Evolutionary conservation across 2,329 filamentous ascomycete species (phyloP), one percentile per base, ranked within the genome.

Genomic region (Xylariaceae sp.): DNA sequence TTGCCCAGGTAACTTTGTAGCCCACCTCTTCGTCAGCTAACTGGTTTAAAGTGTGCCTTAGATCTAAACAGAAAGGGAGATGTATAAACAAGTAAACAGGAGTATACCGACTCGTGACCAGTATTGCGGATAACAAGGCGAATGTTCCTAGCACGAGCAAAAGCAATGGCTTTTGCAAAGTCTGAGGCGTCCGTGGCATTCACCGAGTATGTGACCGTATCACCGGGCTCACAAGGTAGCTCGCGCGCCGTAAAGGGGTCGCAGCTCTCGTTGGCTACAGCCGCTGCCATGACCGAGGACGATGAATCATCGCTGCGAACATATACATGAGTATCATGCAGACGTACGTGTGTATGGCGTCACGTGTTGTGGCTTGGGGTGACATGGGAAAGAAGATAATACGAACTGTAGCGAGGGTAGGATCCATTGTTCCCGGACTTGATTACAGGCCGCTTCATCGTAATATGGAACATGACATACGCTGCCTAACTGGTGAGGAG

Each of bases 121-220:
- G 50, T 53, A n/a, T 48, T 53, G 8, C 36, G 36, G 11, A 53
- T 39, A 3, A 43, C 36, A 6, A 53, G 18, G 9, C 50, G 50
- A 7, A 53, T 37, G 3, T 53, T 53, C 10, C 35, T 21, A 1
- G 23, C 7, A 11, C 18, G 11, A 6, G 50, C 43, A 13, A 53
- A 53, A 3, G n/a, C 16, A 11, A 48, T n/a, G 1, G 42, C 24
- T 18, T 40, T 33, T 2, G 11, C 21, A 13, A 35, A 42, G 32
- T 53, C 26, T 2, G 13, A 16, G 2, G 30, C 21, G 2, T 13
- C 5, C 13, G 43, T 37, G 3, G 42, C 50, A 30, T 53, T 48
- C 41, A 53, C 36, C 2, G 32, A 15, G 18, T 53, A 53, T 20
- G 15, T 27, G 6, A 36, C 37, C 11, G 21, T 30, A 4, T 4